Evolutionary conservation across 345 rosid species (phyloP), one percentile per base, ranked within the genome.

Genomic region (Anacardium occidentale): DNA sequence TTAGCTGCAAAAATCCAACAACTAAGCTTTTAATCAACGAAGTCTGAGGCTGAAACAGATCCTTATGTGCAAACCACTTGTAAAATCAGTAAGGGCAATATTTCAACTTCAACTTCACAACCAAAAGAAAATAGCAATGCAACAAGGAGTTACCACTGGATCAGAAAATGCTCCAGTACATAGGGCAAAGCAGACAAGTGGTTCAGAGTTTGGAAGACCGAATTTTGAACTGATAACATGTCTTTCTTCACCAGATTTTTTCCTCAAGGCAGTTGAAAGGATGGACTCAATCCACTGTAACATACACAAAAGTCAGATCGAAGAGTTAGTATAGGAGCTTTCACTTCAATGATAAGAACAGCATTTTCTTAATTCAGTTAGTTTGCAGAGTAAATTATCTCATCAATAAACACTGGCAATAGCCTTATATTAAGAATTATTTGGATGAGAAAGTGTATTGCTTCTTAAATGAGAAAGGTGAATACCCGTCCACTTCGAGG

Each of bases 211-310:
- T 34, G 78, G 56, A 65, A 86, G 94, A 53, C 88, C 87, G n/a
- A 87, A 85, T 77, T 83, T 88, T 70, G 89, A 81, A 69, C 80
- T 69, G 72, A 88, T 71, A 40, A 80, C 68, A 52, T 86, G 91
- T 81, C 77, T 84, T 79, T 86, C 98, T 71, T 94, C 94, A 17
- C 85, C 73, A 40, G 90, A 83, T 76, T 85, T 90, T 79, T 90
- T 91, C 82, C 94, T 56, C 75, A 87, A 79, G 66, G 97, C 93
- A 15, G 93, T 85, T 32, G 94, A 87, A 54, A 94, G 82, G 53
- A 94, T 80, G 66, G 85, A 83, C 85, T 91, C 97, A 32, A 94
- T 88, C 98, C 97, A 91, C 97, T 94, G 86, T n/a, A 59, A 70
- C 65, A 54, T 72, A 54, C 5, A 60, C 62, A 71, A 62, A 72